phyloP scores from a whole-genome alignment of 129 eudicot species.

The Centrapalus pauciflorus region DNA sequence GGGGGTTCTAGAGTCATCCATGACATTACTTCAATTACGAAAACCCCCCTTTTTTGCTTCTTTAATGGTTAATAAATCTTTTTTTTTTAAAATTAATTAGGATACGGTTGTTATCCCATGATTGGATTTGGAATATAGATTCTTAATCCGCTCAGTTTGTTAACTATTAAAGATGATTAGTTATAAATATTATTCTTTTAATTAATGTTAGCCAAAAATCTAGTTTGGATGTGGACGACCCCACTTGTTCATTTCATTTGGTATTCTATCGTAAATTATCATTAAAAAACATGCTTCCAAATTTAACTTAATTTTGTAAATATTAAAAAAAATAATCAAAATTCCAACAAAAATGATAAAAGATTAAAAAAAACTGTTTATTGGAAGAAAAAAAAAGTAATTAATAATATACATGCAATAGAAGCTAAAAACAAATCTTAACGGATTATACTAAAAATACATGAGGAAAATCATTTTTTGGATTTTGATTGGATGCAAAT shows the following conservation, averaged over 20 bases:
- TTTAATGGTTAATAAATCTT: background rate
- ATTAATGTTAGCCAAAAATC: background rate
- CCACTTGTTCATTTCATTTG: background rate
- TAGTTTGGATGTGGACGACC: background rate
- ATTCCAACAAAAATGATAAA: too few species aligned
- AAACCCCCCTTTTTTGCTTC: background rate
- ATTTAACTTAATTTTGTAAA: too few species aligned
- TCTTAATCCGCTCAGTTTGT: background rate
- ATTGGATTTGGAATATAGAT: slow-evolving; percentile 4
- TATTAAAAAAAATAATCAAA: too few species aligned
- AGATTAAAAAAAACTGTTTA: background rate
- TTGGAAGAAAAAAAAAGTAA: background rate
- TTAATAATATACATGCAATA: background rate
- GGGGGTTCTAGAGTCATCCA: slow-evolving; percentile 3
- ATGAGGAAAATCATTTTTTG: background rate
- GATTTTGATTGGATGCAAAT: background rate
- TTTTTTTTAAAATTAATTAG: slow-evolving; percentile 10
- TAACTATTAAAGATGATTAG: background rate
- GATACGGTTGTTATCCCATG: slow-evolving; percentile 17
- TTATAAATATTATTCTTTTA: background rate
- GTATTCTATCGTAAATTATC: background rate
- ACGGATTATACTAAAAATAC: background rate
- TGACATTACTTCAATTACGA: background rate
- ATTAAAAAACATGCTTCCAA: background rate
- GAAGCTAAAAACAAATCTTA: background rate